phyloP scores from a whole-genome alignment of 1,139 yeast genomes.

The Zhuliangozyma blackwelliae region DNA sequence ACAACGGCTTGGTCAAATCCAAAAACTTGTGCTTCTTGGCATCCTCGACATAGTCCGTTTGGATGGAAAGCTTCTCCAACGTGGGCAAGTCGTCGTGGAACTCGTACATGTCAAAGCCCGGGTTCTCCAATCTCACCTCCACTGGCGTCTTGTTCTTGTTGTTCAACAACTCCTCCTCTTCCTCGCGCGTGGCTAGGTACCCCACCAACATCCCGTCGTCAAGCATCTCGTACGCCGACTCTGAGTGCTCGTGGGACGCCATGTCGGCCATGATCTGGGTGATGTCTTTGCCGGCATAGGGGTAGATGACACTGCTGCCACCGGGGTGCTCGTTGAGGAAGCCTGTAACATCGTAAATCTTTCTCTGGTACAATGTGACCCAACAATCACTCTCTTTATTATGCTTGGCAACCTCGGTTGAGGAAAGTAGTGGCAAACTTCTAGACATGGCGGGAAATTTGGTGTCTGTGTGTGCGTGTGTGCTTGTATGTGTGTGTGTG shows the following conservation, averaged over 20 bases:
- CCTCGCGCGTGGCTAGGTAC: conserved; percentile 42
- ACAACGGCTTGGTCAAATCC: conserved; percentile 77
- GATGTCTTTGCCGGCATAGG: conserved; percentile 80
- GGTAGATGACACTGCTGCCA: conserved; percentile 70
- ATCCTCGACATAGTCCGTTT: conserved; percentile 75
- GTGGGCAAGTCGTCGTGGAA: conserved; percentile 66
- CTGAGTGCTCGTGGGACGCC: conserved; percentile 71
- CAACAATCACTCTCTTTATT: conserved; percentile 55
- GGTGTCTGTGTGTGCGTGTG: no score
- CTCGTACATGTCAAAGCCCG: conserved; percentile 23
- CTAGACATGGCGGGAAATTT: conserved; percentile 14
- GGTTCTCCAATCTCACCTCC: conserved; percentile 32
- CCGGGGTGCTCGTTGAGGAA: conserved; percentile 87
- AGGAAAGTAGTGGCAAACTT: conserved; percentile 32
- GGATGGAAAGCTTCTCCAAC: conserved; percentile 65
- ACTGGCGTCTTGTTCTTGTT: conserved; percentile 40
- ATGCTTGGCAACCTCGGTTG: conserved; percentile 47
- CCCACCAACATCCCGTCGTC: conserved; percentile 63
- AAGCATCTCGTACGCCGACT: conserved; percentile 81
- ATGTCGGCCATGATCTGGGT: conserved; percentile 74
- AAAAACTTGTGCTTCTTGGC: conserved; percentile 74
- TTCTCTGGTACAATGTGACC: conserved; percentile 71
- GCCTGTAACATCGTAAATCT: conserved; percentile 75
- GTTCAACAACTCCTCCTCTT: conserved; percentile 39
- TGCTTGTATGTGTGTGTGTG: no score